These are phyloP conservation scores for Amanita exitialis DNA, from an alignment of 768 basidiomycete genomes.

Conservation along the genomic window DNA sequence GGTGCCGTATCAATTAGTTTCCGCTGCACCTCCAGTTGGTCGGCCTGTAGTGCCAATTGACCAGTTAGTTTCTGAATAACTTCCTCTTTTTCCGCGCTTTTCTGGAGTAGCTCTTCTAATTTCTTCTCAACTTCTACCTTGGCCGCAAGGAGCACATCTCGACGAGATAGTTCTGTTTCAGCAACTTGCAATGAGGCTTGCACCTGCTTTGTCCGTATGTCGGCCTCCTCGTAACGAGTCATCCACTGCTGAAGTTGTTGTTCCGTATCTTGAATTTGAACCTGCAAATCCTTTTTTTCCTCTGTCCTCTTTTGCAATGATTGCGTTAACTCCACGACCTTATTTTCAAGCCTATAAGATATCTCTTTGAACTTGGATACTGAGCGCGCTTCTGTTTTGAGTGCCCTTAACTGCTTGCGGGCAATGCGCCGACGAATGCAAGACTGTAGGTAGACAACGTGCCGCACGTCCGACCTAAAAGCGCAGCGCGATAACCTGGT, in stretches of 20 bases:
- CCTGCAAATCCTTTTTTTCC: conserved; percentile 83
- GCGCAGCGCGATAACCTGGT: conserved; percentile 42
- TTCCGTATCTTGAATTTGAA: conserved; percentile 70
- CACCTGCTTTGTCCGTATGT: conserved; percentile 61
- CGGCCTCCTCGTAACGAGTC: conserved; percentile 80
- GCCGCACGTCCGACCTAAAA: conserved; percentile 51
- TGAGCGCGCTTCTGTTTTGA: conserved; percentile 89
- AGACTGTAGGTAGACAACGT: conserved; percentile 82
- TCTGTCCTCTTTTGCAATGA: conserved; percentile 79
- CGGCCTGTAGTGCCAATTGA: conserved; percentile 63
- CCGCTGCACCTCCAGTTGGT: conserved; percentile 70
- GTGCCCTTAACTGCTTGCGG: conserved; percentile 70
- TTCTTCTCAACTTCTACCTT: conserved; percentile 76
- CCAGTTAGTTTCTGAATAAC: conserved; percentile 73
- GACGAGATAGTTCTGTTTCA: conserved; percentile 61
- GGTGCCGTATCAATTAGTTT: conserved; percentile 57
- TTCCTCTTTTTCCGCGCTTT: conserved; percentile 75
- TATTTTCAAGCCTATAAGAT: conserved; percentile 96
- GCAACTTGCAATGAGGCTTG: conserved; percentile 59
- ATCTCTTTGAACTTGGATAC: conserved; percentile 98
- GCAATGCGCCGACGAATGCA: conserved; percentile 87
- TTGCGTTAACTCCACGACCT: conserved; percentile 97
- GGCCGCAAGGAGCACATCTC: conserved; percentile 61
- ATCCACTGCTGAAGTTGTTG: conserved; percentile 81
- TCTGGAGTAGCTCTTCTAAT: conserved; percentile 67